phyloP scores from a whole-genome alignment of 441 rosid species.

The Corymbia citriodora region DNA sequence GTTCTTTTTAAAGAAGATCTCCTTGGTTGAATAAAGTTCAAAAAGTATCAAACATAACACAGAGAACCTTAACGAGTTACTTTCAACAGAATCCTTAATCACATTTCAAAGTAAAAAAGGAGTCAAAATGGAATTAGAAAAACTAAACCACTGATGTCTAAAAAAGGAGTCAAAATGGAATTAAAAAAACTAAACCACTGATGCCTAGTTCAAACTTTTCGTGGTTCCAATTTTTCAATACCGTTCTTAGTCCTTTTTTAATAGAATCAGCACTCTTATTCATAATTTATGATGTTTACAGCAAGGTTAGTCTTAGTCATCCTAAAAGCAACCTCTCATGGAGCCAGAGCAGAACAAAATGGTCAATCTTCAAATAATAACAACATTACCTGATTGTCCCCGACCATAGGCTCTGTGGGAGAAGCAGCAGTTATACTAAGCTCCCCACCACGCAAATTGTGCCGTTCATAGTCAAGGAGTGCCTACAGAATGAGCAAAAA shows the following conservation, averaged over 20 bases:
- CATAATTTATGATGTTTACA: background rate
- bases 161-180: background rate
- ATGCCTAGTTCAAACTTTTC: background rate
- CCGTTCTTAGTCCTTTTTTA: background rate
- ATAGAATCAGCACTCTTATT: background rate
- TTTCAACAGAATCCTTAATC: background rate
- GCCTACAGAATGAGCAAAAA: slow-evolving; percentile 28
- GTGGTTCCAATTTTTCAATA: background rate
- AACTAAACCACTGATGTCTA: background rate
- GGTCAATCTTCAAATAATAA: background rate
- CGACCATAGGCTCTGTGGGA: slow-evolving; percentile 31
- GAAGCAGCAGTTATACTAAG: slow-evolving; percentile 33
- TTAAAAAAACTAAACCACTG: background rate
- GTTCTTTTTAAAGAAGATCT: background rate
- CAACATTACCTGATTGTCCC: slow-evolving; percentile 44
- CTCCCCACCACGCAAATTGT: slow-evolving; percentile 44
- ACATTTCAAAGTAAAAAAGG: background rate
- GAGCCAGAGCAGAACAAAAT: background rate
- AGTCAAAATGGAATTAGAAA: background rate
- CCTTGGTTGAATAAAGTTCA: background rate
- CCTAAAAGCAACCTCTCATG: background rate
- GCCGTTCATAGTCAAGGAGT: slow-evolving; percentile 71
- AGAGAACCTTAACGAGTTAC: background rate
- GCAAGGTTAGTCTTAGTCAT: background rate
- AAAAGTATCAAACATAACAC: background rate